Conservation (phyloP, 768 basidiomycete genomes). For the Coprinopsis sp. region DNA sequence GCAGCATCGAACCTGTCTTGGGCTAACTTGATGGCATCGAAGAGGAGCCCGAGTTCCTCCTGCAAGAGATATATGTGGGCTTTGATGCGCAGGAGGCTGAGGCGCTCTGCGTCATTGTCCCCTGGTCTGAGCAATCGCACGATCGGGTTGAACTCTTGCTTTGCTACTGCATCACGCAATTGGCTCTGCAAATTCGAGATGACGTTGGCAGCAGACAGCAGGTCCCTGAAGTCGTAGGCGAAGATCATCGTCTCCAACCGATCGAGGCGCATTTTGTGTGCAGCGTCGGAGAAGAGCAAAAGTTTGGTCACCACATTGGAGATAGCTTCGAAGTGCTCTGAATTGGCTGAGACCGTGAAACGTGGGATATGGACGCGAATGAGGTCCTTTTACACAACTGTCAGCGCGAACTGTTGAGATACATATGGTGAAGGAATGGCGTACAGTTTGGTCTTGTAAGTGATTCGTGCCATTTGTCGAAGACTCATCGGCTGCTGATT, state of each 20-base stretch:
- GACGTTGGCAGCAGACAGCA: conserved; percentile 63
- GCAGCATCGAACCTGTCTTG: conserved; percentile 69
- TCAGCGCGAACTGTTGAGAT: neutral
- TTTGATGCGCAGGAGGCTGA: conserved; percentile 62
- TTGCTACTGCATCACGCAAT: conserved; percentile 60
- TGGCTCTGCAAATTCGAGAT: conserved; percentile 69
- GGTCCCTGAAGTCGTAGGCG: conserved; percentile 84
- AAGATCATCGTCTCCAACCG: conserved; percentile 79
- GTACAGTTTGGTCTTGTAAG: conserved; percentile 32
- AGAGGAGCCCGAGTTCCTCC: conserved; percentile 78
- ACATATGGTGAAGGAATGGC: conserved; percentile 4
- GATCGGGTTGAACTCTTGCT: conserved; percentile 35
- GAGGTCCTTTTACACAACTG: neutral
- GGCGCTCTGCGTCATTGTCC: conserved; percentile 39
- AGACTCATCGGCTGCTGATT: conserved; percentile 33
- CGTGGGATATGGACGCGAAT: conserved; percentile 81
- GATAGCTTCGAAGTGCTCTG: conserved; percentile 77
- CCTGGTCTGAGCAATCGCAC: conserved; percentile 35
- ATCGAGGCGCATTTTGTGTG: conserved; percentile 72
- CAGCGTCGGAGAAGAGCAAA: conserved; percentile 85
- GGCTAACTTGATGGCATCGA: conserved; percentile 80
- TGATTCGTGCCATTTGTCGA: conserved; percentile 20
- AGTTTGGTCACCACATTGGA: conserved; percentile 85
- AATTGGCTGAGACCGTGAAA: conserved; percentile 81
- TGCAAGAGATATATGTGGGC: conserved; percentile 68